Conservation (phyloP, 2,329 filamentous ascomycete genomes). For the Huntiella omanensis region DNA sequence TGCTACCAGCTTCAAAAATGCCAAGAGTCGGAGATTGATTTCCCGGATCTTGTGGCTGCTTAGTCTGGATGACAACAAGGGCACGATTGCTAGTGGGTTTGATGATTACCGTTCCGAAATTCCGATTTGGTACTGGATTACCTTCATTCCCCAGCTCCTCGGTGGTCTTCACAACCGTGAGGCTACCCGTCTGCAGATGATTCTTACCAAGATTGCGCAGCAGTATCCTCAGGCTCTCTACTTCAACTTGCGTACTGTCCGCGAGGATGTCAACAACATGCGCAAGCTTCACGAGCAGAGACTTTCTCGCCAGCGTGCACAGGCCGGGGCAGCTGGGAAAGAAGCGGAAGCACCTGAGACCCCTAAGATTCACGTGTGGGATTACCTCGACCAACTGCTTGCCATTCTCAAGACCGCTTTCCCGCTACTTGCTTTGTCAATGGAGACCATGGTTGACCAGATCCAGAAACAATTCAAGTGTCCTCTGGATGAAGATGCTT, state of each 20-base stretch:
- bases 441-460: slow-evolving; percentile 99
- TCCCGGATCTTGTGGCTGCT: slow-evolving; percentile 89
- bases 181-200: slow-evolving; percentile 64
- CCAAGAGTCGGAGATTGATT: slow-evolving; percentile 85
- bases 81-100: slow-evolving; percentile 67
- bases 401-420: slow-evolving; percentile 92
- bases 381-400: slow-evolving; percentile 90
- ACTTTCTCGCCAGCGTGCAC: slow-evolving; percentile 12
- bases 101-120: slow-evolving; percentile 96
- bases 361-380: slow-evolving; percentile 70
- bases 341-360: slow-evolving; percentile 14
- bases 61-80: slow-evolving; percentile 77
- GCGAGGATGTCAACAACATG: slow-evolving; percentile 62
- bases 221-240: slow-evolving; percentile 89
- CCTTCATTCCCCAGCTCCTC: slow-evolving; percentile 90
- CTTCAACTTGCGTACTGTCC: slow-evolving; percentile 81
- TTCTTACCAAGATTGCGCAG: slow-evolving; percentile 87
- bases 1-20: slow-evolving; percentile 88
- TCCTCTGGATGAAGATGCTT: slow-evolving; percentile 92
- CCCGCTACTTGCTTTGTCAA: slow-evolving; percentile 81
- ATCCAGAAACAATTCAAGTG: slow-evolving; percentile 99
- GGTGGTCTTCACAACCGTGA: slow-evolving; percentile 85
- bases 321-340: not conserved
- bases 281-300: slow-evolving; percentile 13
- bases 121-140: slow-evolving; percentile 99